Conservation (phyloP, 148 eudicot genomes). For the Camellia japonica region DNA sequence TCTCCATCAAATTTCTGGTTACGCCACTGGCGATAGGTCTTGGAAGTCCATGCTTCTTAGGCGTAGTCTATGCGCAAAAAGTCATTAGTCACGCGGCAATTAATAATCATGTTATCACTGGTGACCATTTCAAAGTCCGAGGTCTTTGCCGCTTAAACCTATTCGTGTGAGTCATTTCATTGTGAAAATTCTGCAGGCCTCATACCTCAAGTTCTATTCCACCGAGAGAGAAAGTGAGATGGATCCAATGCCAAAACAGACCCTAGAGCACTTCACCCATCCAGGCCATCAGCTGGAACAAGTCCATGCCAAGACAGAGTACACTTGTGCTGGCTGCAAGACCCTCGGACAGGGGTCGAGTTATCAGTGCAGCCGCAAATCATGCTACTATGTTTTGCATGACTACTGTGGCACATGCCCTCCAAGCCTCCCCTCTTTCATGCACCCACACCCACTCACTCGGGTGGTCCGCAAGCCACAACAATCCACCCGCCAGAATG, state of each 20-base stretch:
- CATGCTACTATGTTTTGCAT: conserved; percentile 27
- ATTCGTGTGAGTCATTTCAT: no score
- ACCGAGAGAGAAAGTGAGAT: no score
- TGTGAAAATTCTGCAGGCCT: no score
- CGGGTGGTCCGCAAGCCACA: conserved; percentile 21
- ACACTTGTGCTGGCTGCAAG: conserved; percentile 26
- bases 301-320: neutral
- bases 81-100: no score
- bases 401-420: conserved; percentile 28
- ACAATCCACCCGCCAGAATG: neutral
- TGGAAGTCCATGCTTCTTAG: no score
- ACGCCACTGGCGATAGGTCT: no score
- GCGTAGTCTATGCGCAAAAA: no score
- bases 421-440: conserved; percentile 8
- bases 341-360: conserved; percentile 19
- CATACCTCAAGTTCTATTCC: no score
- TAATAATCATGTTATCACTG: no score
- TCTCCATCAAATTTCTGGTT: no score
- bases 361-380: conserved; percentile 16
- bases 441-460: conserved; percentile 12
- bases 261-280: neutral
- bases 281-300: neutral
- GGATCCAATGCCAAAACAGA: neutral
- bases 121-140: no score
- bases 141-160: no score